These are phyloP conservation scores for Teunomyces aglyptinius DNA, from an alignment of 805 yeast genomes.

Conservation along the genomic window DNA sequence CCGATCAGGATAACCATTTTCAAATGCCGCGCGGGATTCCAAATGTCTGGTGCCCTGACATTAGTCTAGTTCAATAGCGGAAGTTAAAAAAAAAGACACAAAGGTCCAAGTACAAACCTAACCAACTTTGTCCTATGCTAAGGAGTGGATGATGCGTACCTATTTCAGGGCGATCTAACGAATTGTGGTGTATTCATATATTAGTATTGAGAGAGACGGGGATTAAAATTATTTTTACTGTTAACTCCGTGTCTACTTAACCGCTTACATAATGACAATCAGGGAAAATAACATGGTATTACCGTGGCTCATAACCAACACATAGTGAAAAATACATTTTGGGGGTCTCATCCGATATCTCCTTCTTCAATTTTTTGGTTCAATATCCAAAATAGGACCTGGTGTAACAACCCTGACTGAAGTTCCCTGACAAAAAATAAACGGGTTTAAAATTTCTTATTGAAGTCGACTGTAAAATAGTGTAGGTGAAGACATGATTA, in stretches of 20 bases:
- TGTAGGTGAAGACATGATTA: not conserved
- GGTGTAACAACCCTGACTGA: no score
- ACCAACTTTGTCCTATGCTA: no score
- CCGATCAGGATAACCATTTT: not conserved
- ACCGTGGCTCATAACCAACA: not conserved
- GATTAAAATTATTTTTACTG: not conserved
- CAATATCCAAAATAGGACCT: not conserved
- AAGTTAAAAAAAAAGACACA: no score
- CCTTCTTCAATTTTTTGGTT: not conserved
- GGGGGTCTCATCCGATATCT: not conserved
- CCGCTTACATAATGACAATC: not conserved
- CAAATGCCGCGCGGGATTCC: slow-evolving; percentile 1
- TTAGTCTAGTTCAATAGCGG: no score
- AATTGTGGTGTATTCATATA: no score
- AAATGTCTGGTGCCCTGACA: not conserved
- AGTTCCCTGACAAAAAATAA: no score
- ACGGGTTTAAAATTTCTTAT: no score
- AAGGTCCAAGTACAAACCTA: no score
- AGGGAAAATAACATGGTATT: not conserved
- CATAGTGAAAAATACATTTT: not conserved
- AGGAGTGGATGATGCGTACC: no score
- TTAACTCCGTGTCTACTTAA: not conserved
- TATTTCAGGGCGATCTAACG: no score
- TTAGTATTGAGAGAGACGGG: not conserved
- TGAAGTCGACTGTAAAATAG: not conserved